Evolutionary conservation across 139 green algal genomes (phyloP).

Genomic region (Closterium sp.): DNA sequence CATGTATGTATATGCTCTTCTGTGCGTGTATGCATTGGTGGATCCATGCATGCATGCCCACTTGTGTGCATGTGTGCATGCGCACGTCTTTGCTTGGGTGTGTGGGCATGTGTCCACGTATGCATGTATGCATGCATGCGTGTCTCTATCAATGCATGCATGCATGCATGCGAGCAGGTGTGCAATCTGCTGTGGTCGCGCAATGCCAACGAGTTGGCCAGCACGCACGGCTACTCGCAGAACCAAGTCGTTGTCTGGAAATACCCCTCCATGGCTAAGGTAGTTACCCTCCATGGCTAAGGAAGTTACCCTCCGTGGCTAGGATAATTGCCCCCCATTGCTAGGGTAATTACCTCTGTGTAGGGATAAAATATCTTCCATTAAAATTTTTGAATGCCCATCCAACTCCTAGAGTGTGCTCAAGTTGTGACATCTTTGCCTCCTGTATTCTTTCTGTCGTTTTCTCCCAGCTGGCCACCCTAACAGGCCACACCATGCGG

Average conservation of each 20-base stretch:
- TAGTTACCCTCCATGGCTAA: not conserved
- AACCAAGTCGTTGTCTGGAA: constrained; percentile 94
- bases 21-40: not conserved
- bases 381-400: too few relatives aligned
- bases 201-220: constrained; percentile 97
- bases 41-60: too few relatives aligned
- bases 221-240: constrained; percentile 95
- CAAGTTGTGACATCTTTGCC: not conserved
- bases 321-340: too few relatives aligned
- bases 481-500: constrained; percentile 89
- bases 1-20: not conserved
- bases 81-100: not conserved
- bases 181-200: constrained; percentile 96
- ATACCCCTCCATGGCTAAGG: constrained; percentile 76
- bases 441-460: constrained; percentile 5
- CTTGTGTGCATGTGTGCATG: constrained; percentile 82
- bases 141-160: not conserved
- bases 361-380: too few relatives aligned
- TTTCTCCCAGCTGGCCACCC: constrained; percentile 73
- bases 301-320: too few relatives aligned
- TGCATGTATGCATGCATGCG: not conserved
- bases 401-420: not conserved
- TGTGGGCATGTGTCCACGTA: not conserved
- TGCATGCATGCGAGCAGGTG: constrained; percentile 56
- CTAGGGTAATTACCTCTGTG: too few relatives aligned